phyloP scores from a whole-genome alignment of 345 rosid species.

The Salix udensis region DNA sequence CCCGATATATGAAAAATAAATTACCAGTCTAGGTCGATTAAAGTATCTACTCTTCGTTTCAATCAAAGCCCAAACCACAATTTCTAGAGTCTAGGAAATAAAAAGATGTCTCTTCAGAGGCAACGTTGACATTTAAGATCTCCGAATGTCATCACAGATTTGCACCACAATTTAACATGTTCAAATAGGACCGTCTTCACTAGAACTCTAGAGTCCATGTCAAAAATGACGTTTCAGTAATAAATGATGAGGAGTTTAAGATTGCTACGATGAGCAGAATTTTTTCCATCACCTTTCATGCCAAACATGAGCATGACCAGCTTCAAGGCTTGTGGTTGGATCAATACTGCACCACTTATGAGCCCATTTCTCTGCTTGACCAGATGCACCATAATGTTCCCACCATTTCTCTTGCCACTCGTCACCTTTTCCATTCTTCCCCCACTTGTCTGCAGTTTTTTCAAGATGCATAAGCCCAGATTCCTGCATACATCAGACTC shows the following conservation, averaged over 20 bases:
- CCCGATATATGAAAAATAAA: too few relatives aligned
- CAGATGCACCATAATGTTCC: conserved; percentile 84
- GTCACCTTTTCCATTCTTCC: conserved; percentile 74
- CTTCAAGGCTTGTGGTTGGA: conserved; percentile 68
- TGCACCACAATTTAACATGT: background rate
- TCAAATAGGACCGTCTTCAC: background rate
- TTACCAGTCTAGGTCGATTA: too few relatives aligned
- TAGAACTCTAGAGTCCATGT: background rate
- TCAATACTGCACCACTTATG: conserved; percentile 94
- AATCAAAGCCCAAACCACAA: too few relatives aligned
- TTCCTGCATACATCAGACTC: conserved; percentile 38
- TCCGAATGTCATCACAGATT: background rate
- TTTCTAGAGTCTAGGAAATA: too few relatives aligned
- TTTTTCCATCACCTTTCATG: conserved; percentile 68
- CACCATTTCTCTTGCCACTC: conserved; percentile 98
- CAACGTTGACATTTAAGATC: background rate
- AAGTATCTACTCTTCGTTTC: too few relatives aligned
- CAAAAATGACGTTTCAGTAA: background rate
- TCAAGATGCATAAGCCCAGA: conserved; percentile 70
- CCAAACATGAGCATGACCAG: conserved; percentile 97
- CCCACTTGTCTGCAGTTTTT: conserved; percentile 97
- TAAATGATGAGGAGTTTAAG: background rate
- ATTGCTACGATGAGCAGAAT: background rate
- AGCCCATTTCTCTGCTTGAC: conserved; percentile 90
- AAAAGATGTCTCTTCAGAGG: background rate